These are phyloP conservation scores for Eimeria nieschulzi DNA, from an alignment of 169 alveolate genomes.

Conservation along the genomic window DNA sequence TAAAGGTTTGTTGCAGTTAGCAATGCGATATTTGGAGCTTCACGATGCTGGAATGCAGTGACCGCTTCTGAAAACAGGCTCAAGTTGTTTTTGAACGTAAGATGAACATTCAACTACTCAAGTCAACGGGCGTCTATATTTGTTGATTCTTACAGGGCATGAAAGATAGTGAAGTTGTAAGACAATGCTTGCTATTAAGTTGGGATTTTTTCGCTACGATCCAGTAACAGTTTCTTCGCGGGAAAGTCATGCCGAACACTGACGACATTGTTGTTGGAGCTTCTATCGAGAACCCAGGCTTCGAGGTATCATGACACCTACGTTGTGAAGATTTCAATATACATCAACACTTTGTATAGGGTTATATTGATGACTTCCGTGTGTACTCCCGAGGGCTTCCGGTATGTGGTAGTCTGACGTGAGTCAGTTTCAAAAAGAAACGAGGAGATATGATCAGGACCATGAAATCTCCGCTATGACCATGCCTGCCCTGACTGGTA, in stretches of 20 bases:
- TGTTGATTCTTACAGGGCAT: constrained; percentile 48
- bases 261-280: constrained; percentile 69
- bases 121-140: not conserved
- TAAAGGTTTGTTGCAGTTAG: not conserved
- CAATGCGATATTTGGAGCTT: not conserved
- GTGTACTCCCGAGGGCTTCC: constrained; percentile 67
- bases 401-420: constrained; percentile 20
- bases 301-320: constrained; percentile 55
- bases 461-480: constrained; percentile 59
- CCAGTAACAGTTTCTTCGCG: constrained; percentile 56
- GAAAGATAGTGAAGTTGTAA: constrained; percentile 66
- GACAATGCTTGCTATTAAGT: not conserved
- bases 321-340: not conserved
- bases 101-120: not conserved
- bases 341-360: constrained; percentile 8
- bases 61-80: constrained; percentile 40
- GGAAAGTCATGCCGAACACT: constrained; percentile 65
- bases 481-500: constrained; percentile 67
- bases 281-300: constrained; percentile 70
- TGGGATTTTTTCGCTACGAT: not conserved
- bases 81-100: constrained; percentile 63
- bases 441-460: constrained; percentile 27
- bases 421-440: not conserved
- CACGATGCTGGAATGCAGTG: not conserved
- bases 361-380: constrained; percentile 72